Conservation (phyloP, 768 basidiomycete species). For the Rhodotorula toruloides region DNA sequence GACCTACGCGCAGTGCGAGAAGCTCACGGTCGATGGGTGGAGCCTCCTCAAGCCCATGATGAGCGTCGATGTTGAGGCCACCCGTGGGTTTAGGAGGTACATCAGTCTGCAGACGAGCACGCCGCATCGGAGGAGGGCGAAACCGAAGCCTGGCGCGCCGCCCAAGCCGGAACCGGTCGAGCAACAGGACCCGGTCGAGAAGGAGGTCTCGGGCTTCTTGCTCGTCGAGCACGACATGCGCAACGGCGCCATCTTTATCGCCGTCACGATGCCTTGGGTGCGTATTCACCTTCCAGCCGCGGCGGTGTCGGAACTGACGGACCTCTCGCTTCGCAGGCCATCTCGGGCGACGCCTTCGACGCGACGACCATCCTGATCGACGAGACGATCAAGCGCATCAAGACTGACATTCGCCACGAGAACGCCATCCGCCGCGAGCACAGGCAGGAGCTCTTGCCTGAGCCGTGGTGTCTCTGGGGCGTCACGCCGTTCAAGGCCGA, state of each 20-base stretch:
- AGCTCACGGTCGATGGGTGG: slow-evolving; percentile 22
- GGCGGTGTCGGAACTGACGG: background rate
- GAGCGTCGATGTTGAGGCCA: slow-evolving; percentile 6
- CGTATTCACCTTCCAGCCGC: background rate
- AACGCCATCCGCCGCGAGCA: slow-evolving; percentile 1
- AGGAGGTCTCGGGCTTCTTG: slow-evolving; percentile 15
- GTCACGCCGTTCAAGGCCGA: slow-evolving; percentile 20
- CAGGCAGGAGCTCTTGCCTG: background rate
- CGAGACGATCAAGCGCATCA: slow-evolving; percentile 12
- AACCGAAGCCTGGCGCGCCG: slow-evolving; percentile 5
- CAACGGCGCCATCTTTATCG: slow-evolving; percentile 9
- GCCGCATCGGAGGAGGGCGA: slow-evolving; percentile 13
- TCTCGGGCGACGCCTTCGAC: slow-evolving; percentile 22
- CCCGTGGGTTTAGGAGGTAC: background rate
- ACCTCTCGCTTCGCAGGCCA: too few relatives aligned
- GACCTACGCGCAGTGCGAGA: slow-evolving; percentile 15
- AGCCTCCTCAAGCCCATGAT: slow-evolving; percentile 10
- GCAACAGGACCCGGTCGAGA: slow-evolving; percentile 1
- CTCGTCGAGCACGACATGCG: slow-evolving; percentile 21
- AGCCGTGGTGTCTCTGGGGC: slow-evolving; percentile 14
- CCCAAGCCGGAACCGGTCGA: background rate
- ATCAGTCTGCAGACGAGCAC: slow-evolving; percentile 6
- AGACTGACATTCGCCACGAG: background rate
- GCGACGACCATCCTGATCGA: slow-evolving; percentile 19
- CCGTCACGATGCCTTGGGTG: slow-evolving; percentile 21